Percentiles rank a stretch among this genome's conserved stretches.
phyloP scores from a whole-genome alignment of 2,329 filamentous ascomycete genomes.

The Curvularia lunata region DNA sequence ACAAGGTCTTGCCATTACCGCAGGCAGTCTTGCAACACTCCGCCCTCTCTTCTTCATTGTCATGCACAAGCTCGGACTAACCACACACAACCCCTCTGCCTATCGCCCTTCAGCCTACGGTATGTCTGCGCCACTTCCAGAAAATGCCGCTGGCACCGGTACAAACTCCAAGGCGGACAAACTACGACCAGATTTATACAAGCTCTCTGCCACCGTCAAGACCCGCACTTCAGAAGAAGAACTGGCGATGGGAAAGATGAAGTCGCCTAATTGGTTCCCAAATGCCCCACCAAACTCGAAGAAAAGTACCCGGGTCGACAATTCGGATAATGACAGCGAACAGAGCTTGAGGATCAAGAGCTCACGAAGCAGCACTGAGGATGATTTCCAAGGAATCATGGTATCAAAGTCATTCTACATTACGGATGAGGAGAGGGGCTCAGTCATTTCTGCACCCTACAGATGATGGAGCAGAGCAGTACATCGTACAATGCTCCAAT shows the following conservation, averaged over 20 bases:
- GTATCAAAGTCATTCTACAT: constrained; percentile 42
- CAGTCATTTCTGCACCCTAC: constrained; percentile 12
- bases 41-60: constrained; percentile 43
- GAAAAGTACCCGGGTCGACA: constrained; percentile 18
- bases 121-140: constrained; percentile 21
- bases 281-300: constrained; percentile 18
- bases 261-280: constrained; percentile 26
- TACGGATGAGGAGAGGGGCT: constrained; percentile 35
- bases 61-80: constrained; percentile 34
- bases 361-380: constrained; percentile 27
- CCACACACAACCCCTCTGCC: constrained; percentile 25
- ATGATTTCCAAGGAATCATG: constrained; percentile 37
- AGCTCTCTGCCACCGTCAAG: constrained; percentile 26
- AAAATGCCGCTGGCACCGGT: constrained; percentile 14
- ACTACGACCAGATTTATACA: constrained; percentile 31
- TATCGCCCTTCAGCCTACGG: constrained; percentile 33
- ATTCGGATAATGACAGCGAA: constrained; percentile 32
- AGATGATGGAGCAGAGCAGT: not conserved
- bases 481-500: not conserved
- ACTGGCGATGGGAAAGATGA: not conserved
- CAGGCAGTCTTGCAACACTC: constrained; percentile 45
- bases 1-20: constrained; percentile 48
- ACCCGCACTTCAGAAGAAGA: constrained; percentile 26
- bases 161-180: constrained; percentile 23
- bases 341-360: constrained; percentile 31